phyloP scores from a whole-genome alignment of 1,284 basidiomycete genomes.

The Lignosus rhinocerotis region DNA sequence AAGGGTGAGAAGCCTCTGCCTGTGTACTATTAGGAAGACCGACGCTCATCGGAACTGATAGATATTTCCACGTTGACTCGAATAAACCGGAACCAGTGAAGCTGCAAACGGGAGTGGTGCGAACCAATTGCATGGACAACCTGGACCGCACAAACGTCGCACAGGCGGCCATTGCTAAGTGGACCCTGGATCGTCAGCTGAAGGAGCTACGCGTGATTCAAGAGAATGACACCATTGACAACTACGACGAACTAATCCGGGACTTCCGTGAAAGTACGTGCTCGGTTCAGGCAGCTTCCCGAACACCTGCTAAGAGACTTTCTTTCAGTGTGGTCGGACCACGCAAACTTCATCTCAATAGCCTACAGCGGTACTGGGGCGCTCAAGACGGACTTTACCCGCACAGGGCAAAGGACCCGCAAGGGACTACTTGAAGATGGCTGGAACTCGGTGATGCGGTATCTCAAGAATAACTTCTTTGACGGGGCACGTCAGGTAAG shows the following conservation, averaged over 20 bases:
- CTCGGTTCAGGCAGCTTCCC: not conserved
- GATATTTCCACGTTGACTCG: conserved; percentile 74
- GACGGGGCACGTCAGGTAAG: conserved; percentile 88
- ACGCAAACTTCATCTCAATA: conserved; percentile 88
- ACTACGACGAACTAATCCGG: conserved; percentile 75
- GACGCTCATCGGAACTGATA: conserved; percentile 30
- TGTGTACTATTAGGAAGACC: not conserved
- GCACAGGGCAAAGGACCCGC: conserved; percentile 87
- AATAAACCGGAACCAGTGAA: conserved; percentile 46
- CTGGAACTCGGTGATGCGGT: conserved; percentile 84
- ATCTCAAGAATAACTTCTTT: conserved; percentile 96
- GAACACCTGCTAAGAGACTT: not conserved
- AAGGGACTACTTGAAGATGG: conserved; percentile 87
- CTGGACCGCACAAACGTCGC: conserved; percentile 97
- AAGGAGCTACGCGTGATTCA: conserved; percentile 70
- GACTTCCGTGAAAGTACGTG: conserved; percentile 87
- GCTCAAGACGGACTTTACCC: conserved; percentile 95
- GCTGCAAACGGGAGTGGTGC: conserved; percentile 67
- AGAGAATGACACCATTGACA: conserved; percentile 71
- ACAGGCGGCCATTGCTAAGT: conserved; percentile 86
- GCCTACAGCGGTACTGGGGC: conserved; percentile 97
- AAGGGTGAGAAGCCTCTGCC: conserved; percentile 55
- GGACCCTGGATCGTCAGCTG: conserved; percentile 83
- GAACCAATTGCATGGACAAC: conserved; percentile 96
- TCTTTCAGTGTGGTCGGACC: conserved; percentile 93